These are phyloP conservation scores for Acanthamoeba pearcei DNA, from an alignment of 208 protist genomes.

Conservation along the genomic window DNA sequence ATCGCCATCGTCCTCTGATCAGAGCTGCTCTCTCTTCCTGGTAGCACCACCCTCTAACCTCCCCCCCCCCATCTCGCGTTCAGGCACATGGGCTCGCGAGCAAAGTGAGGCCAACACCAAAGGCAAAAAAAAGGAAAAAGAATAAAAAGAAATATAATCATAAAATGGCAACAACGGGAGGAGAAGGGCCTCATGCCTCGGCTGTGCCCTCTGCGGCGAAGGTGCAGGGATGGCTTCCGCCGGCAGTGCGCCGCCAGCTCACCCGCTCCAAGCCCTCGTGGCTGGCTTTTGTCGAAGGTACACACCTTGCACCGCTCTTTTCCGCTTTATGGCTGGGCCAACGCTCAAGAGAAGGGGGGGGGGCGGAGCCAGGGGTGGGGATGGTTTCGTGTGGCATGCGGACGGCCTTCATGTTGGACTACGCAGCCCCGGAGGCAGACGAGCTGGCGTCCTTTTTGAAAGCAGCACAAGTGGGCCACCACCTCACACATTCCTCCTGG, in stretches of 20 bases:
- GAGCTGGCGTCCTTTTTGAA: background rate
- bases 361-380: background rate
- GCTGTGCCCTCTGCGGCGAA: background rate
- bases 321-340: too few relatives aligned
- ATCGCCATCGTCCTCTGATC: too few relatives aligned
- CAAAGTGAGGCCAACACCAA: too few relatives aligned
- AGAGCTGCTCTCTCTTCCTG: too few relatives aligned
- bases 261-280: background rate
- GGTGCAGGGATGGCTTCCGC: conserved; percentile 6
- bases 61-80: background rate
- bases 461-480: background rate
- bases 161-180: background rate
- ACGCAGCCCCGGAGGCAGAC: background rate
- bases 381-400: background rate
- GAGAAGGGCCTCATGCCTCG: too few relatives aligned
- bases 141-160: conserved; percentile 11
- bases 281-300: background rate
- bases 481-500: too few relatives aligned
- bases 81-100: conserved; percentile 22
- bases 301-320: too few relatives aligned
- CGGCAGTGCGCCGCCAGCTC: background rate
- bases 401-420: conserved; percentile 17
- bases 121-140: too few relatives aligned
- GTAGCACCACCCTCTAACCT: background rate
- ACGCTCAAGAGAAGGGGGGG: background rate